A percentile compares a stretch with the other conserved stretches of the same genome.
Evolutionary conservation across 345 rosid genomes (phyloP).

Genomic region (Barbarea vulgaris): DNA sequence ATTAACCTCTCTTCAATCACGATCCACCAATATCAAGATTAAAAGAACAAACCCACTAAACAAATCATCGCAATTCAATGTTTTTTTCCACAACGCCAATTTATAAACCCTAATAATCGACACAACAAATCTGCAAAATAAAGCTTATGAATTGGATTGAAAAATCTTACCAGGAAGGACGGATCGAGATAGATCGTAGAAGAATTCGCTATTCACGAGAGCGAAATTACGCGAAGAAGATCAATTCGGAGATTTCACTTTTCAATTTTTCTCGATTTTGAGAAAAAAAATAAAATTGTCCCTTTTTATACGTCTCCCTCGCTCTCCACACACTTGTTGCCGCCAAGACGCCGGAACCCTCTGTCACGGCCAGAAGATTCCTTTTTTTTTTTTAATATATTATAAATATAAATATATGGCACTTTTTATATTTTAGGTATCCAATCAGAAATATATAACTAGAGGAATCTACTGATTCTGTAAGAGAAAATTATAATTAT

Average conservation of each 20-base stretch:
- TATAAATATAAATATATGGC: neutral
- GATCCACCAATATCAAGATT: neutral
- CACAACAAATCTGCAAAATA: neutral
- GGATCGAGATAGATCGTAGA: conserved; percentile 21
- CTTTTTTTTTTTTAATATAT: neutral
- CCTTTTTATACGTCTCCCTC: conserved; percentile 20
- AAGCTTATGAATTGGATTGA: neutral
- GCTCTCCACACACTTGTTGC: conserved; percentile 24
- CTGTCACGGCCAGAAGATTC: conserved; percentile 18
- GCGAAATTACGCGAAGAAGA: conserved; percentile 25
- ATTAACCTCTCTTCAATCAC: conserved; percentile 25
- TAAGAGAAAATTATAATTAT: too few relatives aligned
- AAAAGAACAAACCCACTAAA: conserved; percentile 13
- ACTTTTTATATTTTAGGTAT: neutral
- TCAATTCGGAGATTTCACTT: conserved; percentile 20
- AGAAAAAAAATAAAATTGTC: neutral
- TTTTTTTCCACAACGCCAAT: neutral
- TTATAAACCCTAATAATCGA: conserved; percentile 15
- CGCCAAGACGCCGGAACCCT: conserved; percentile 33
- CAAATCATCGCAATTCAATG: neutral
- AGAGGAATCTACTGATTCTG: neutral
- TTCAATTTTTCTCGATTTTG: conserved; percentile 22
- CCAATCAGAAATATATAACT: neutral
- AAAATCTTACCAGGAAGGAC: conserved; percentile 13
- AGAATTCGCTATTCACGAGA: conserved; percentile 25